A percentile compares a stretch with the other conserved stretches of the same genome.
Evolutionary conservation across 2,329 filamentous ascomycete species (phyloP).

Genomic region (Macroventuria anomochaeta): DNA sequence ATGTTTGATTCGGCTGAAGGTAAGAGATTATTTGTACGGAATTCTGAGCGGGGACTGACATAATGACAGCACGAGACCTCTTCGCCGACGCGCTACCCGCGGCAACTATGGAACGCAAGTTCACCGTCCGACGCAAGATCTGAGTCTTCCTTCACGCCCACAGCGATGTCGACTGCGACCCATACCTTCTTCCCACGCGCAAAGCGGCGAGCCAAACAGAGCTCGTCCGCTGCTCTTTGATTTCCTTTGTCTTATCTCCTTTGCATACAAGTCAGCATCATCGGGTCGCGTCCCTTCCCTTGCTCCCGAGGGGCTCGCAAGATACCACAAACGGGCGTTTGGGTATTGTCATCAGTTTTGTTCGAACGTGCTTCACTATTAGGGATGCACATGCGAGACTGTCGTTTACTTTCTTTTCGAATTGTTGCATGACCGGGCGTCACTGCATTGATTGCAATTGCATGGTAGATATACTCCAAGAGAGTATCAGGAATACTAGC

Average conservation of each 20-base stretch:
- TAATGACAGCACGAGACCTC: slow-evolving; percentile 51
- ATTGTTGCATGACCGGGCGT: neutral
- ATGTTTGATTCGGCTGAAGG: slow-evolving; percentile 80
- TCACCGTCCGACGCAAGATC: slow-evolving; percentile 54
- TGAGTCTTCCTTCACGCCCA: no score
- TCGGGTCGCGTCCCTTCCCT: neutral
- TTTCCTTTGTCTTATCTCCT: neutral
- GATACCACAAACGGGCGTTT: neutral
- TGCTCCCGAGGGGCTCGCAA: neutral
- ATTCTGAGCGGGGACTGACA: slow-evolving; percentile 27
- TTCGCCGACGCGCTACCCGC: slow-evolving; percentile 56
- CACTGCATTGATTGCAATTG: neutral
- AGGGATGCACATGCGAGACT: no score
- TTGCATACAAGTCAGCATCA: neutral
- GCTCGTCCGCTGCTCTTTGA: neutral
- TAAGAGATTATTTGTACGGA: no score
- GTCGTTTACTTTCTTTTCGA: neutral
- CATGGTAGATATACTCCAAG: neutral
- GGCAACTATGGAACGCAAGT: slow-evolving; percentile 48
- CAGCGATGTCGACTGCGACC: no score
- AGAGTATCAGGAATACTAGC: neutral
- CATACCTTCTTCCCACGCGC: no score
- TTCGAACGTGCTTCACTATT: no score
- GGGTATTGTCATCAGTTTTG: neutral
- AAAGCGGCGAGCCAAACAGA: no score